Conservation (phyloP, 2,329 filamentous ascomycete genomes). For the Sphaerulina populicola region DNA sequence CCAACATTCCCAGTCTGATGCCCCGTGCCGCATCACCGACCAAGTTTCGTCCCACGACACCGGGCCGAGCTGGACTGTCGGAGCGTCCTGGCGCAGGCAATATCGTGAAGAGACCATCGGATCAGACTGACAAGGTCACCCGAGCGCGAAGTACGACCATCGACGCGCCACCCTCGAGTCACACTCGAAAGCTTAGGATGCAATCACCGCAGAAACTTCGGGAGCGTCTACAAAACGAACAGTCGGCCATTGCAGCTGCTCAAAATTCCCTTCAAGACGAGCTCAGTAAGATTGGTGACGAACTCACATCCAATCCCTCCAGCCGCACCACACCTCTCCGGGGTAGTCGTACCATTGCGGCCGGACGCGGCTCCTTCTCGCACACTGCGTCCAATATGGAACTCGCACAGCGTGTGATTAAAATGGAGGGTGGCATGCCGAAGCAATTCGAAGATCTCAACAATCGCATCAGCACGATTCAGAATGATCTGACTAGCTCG, state of each 20-base stretch:
- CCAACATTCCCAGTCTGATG: conserved; percentile 44
- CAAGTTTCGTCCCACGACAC: conserved; percentile 37
- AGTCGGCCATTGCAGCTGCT: conserved; percentile 61
- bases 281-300: conserved; percentile 68
- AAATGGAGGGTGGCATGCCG: conserved; percentile 61
- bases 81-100: conserved; percentile 45
- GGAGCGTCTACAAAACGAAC: conserved; percentile 76
- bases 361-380: conserved; percentile 16
- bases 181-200: conserved; percentile 51
- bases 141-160: conserved; percentile 15
- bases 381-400: conserved; percentile 32
- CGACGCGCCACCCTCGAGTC: conserved; percentile 6
- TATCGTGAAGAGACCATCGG: conserved; percentile 52
- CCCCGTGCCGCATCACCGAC: conserved; percentile 31
- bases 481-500: conserved; percentile 62
- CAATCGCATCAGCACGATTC: conserved; percentile 54
- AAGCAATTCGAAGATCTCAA: conserved; percentile 51
- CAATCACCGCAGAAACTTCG: conserved; percentile 60
- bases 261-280: conserved; percentile 66
- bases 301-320: conserved; percentile 51
- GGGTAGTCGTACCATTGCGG: conserved; percentile 15
- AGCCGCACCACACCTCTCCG: conserved; percentile 13
- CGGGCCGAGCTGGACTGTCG: conserved; percentile 42
- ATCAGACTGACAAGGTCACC: conserved; percentile 34
- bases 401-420: conserved; percentile 51